A percentile compares a stretch with the other conserved stretches of the same genome.
Conservation (phyloP, 106 monocot species). For the Alisma plantagoaquatica region DNA sequence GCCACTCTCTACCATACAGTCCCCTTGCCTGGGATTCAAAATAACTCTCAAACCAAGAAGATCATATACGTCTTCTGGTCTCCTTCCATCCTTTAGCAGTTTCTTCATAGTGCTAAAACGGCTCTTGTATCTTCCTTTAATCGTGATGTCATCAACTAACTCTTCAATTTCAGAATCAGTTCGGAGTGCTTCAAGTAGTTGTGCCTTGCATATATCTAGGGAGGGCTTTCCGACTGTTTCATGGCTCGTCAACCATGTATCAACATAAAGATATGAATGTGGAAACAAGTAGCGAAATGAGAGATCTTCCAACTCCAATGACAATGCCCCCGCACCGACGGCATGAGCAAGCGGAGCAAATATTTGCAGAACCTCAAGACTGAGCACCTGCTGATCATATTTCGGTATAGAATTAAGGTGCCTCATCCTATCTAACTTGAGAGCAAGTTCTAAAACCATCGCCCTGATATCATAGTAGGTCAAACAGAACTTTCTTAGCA, state of each 20-base stretch:
- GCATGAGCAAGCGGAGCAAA: conserved; percentile 95
- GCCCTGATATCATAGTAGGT: conserved; percentile 90
- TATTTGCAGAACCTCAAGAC: conserved; percentile 80
- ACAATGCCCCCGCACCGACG: conserved; percentile 60
- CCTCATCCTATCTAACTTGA: conserved; percentile 77
- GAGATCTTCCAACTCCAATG: conserved; percentile 79
- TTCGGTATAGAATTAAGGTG: conserved; percentile 55
- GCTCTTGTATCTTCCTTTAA: conserved; percentile 79
- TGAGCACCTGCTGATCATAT: conserved; percentile 49
- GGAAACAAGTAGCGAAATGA: conserved; percentile 87
- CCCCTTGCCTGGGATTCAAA: conserved; percentile 36
- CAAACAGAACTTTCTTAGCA: conserved; percentile 63
- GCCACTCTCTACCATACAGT: conserved; percentile 24
- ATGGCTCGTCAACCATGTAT: conserved; percentile 69
- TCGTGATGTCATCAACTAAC: conserved; percentile 49
- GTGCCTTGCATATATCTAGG: conserved; percentile 45
- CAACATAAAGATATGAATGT: conserved; percentile 59
- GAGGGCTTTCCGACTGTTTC: conserved; percentile 29
- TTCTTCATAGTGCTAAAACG: conserved; percentile 99
- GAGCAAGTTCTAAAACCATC: conserved; percentile 56
- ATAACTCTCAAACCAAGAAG: conserved; percentile 77
- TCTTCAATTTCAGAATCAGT: conserved; percentile 39
- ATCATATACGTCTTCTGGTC: conserved; percentile 84
- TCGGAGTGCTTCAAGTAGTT: conserved; percentile 39
- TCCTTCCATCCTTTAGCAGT: conserved; percentile 70